Evolutionary conservation across 23 red algal species (phyloP), one percentile per base, ranked within the genome.

Genomic region (Gracilaria domingensis): DNA sequence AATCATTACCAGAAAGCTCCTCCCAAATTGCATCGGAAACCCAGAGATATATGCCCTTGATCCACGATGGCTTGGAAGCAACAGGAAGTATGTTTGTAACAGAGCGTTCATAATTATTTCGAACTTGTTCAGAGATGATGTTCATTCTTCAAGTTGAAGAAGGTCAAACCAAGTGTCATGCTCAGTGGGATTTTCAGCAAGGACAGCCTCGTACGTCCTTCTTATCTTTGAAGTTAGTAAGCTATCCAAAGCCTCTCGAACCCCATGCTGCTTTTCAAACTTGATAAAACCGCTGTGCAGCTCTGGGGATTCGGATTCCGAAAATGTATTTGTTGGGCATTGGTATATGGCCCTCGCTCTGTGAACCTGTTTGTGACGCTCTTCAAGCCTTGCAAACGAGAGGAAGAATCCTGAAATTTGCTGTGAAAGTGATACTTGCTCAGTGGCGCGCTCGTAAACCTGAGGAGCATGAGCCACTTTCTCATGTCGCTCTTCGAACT

Each of bases 141-240:
- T 47, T 35, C 20, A 62, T 71, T 98, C 85, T 60, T 94, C 91
- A 35, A 98, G 72, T 55, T 75, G 58, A 32, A 87, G 48, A 18
- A 86, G 88, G 51, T 98, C 95, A 55, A 93, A 93, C 95, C 95
- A 98, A 12, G 85, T 75, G 71, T 94, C 86, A 75, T 94, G 91
- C 28, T 98, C 92, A 74, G 65, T 70, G 18, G 64, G 47, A 35
- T 91, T 71, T 12, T 80, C 53, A 33, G 26, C 84, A 8, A 98
- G 35, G 20, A 20, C 38, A 38, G 66, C 55, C 20, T 93, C 91
- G 45, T 90, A 88, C 37, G 38, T 48, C 40, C 62, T 55, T 29
- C 85, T 72, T 33, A 81, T 81, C 83, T 83, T 89, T 26, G n/a
- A n/a, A n/a, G n/a, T n/a, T n/a, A 98, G 39, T 26, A 87, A 50